Percentiles rank a stretch among this genome's conserved stretches.
phyloP scores from a whole-genome alignment of 129 eudicot genomes.

The Apium graveolens region DNA sequence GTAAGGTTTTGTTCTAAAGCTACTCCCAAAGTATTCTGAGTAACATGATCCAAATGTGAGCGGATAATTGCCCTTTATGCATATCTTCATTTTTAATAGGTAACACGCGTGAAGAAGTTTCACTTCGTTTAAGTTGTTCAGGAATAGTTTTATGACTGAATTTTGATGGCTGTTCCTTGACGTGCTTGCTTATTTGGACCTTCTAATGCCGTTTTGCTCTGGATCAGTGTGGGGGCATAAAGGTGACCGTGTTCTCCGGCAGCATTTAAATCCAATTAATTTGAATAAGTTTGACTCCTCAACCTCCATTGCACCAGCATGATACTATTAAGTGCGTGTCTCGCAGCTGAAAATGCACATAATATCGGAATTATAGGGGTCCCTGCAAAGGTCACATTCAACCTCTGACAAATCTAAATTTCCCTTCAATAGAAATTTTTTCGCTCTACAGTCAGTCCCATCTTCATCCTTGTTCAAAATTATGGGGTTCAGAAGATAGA shows the following conservation, averaged over 20 bases:
- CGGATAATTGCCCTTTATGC: conserved; percentile 31
- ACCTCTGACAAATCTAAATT: conserved; percentile 32
- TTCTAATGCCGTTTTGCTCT: conserved; percentile 27
- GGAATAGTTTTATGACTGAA: conserved; percentile 22
- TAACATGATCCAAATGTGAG: conserved; percentile 32
- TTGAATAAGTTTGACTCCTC: conserved; percentile 47
- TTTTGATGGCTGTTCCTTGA: conserved; percentile 11
- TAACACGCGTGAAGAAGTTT: conserved; percentile 25
- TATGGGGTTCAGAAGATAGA: not conserved
- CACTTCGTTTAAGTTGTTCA: conserved; percentile 23
- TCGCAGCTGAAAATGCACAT: conserved; percentile 82
- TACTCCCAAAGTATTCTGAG: conserved; percentile 23
- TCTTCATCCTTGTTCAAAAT: conserved; percentile 19
- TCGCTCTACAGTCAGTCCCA: conserved; percentile 57
- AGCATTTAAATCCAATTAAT: conserved; percentile 68
- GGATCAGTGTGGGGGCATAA: conserved; percentile 56
- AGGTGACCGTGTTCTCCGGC: conserved; percentile 76
- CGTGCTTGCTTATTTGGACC: conserved; percentile 28
- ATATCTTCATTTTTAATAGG: conserved; percentile 25
- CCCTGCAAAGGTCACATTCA: conserved; percentile 47
- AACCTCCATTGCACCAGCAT: conserved; percentile 76
- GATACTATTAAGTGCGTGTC: conserved; percentile 64
- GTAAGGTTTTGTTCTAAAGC: conserved; percentile 28
- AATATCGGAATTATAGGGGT: conserved; percentile 45
- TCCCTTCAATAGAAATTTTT: conserved; percentile 31